phyloP scores from a whole-genome alignment of 306 rosid species.

The Hylodesmum podocarpum region DNA sequence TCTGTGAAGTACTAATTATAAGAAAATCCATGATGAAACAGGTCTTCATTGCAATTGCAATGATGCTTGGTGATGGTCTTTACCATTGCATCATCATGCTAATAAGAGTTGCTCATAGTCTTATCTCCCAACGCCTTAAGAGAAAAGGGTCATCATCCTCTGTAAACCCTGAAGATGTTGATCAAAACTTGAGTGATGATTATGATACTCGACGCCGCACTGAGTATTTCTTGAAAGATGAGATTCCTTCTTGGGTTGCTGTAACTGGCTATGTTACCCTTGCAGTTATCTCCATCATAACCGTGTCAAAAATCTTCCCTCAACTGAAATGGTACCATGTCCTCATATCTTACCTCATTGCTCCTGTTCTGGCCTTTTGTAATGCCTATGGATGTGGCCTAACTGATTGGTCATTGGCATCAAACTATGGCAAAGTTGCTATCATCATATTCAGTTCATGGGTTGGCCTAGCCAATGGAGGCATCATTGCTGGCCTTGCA shows the following conservation, averaged over 20 bases:
- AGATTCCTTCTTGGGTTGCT: constrained; percentile 60
- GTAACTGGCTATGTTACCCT: constrained; percentile 44
- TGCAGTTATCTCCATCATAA: constrained; percentile 45
- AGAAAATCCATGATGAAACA: constrained; percentile 22
- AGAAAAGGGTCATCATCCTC: background rate
- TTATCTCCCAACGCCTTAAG: constrained; percentile 10
- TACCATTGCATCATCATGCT: constrained; percentile 65
- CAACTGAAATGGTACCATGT: constrained; percentile 72
- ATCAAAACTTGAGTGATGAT: background rate
- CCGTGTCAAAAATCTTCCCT: constrained; percentile 53
- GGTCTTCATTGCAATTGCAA: constrained; percentile 65
- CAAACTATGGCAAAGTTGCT: constrained; percentile 75
- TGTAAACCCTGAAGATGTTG: background rate
- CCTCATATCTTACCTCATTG: constrained; percentile 50
- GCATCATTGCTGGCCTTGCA: constrained; percentile 75
- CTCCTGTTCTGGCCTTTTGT: constrained; percentile 72
- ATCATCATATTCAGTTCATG: constrained; percentile 68
- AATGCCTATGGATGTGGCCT: constrained; percentile 81
- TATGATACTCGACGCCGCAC: constrained; percentile 43
- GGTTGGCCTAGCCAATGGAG: constrained; percentile 60
- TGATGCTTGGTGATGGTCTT: constrained; percentile 82
- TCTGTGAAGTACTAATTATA: background rate
- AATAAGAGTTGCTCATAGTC: constrained; percentile 35
- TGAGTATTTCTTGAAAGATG: constrained; percentile 56
- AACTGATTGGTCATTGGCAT: constrained; percentile 81